Conservation (phyloP, 2,329 filamentous ascomycete genomes). For the Pyrenophora graminea region DNA sequence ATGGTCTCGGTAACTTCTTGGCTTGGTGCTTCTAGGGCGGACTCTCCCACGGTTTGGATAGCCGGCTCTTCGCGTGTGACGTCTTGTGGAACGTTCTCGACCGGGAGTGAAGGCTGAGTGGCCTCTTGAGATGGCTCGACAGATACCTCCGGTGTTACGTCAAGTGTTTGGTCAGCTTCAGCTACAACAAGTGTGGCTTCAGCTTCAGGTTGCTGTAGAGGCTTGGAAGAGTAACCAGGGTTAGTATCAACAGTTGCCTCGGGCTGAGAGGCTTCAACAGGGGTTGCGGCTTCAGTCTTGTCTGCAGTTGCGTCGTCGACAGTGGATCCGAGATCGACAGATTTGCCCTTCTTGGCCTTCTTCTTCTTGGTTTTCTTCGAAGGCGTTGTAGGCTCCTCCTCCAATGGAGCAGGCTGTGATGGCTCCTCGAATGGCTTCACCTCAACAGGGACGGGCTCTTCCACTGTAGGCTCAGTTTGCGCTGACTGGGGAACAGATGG, state of each 20-base stretch:
- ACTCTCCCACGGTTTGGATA: background rate
- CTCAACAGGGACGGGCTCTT: background rate
- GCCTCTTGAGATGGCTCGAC: background rate
- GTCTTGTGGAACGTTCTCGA: background rate
- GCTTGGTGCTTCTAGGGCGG: background rate
- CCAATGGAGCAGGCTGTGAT: conserved; percentile 1
- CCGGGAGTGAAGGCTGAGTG: background rate
- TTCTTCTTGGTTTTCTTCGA: conserved; percentile 54
- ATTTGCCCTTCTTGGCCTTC: conserved; percentile 21
- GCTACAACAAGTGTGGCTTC: background rate
- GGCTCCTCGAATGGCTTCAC: conserved; percentile 8
- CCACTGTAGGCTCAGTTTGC: background rate
- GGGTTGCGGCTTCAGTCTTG: background rate
- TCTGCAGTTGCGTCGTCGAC: background rate
- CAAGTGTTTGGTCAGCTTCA: background rate
- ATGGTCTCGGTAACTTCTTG: background rate
- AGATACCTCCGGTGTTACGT: background rate
- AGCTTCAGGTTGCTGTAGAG: background rate
- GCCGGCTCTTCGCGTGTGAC: background rate
- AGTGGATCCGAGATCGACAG: conserved; percentile 6
- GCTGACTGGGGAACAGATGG: background rate
- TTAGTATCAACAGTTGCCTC: background rate
- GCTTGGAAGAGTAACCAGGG: background rate
- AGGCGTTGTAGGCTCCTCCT: conserved; percentile 18
- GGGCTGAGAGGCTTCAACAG: background rate